A percentile compares a stretch with the other conserved stretches of the same genome.
Evolutionary conservation across 805 yeast genomes (phyloP).

Genomic region (Nakazawaea populi): DNA sequence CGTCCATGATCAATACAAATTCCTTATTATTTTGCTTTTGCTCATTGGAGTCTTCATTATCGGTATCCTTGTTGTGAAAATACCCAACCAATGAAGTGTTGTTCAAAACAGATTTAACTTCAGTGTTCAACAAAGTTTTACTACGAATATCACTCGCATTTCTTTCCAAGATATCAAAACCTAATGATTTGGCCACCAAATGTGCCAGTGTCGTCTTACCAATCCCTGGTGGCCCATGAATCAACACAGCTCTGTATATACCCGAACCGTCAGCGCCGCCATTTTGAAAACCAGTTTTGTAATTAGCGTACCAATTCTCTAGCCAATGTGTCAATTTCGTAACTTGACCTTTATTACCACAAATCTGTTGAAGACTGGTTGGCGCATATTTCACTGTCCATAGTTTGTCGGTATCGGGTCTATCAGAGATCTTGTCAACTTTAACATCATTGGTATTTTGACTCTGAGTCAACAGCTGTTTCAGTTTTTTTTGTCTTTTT

Average conservation of each 20-base stretch:
- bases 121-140: conserved; percentile 64
- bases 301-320: conserved; percentile 59
- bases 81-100: conserved; percentile 83
- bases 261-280: conserved; percentile 64
- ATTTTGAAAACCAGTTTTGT: conserved; percentile 47
- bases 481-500: conserved; percentile 19
- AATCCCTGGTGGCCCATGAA: conserved; percentile 85
- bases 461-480: not conserved
- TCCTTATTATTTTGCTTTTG: conserved; percentile 38
- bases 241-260: conserved; percentile 71
- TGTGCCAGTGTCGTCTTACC: conserved; percentile 85
- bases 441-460: not conserved
- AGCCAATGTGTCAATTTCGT: conserved; percentile 70
- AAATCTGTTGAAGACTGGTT: conserved; percentile 60
- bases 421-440: conserved; percentile 25
- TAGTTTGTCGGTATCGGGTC: conserved; percentile 54
- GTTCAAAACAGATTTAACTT: conserved; percentile 63
- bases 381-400: conserved; percentile 98
- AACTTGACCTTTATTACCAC: conserved; percentile 85
- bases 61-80: conserved; percentile 37
- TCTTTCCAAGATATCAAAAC: conserved; percentile 70
- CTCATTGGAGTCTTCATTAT: conserved; percentile 16
- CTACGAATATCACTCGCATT: conserved; percentile 90
- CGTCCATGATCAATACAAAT: conserved; percentile 92
- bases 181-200: conserved; percentile 59